A percentile compares a stretch with the other conserved stretches of the same genome.
Conservation (phyloP, 1,284 basidiomycete species). For the Gomphus sp. region DNA sequence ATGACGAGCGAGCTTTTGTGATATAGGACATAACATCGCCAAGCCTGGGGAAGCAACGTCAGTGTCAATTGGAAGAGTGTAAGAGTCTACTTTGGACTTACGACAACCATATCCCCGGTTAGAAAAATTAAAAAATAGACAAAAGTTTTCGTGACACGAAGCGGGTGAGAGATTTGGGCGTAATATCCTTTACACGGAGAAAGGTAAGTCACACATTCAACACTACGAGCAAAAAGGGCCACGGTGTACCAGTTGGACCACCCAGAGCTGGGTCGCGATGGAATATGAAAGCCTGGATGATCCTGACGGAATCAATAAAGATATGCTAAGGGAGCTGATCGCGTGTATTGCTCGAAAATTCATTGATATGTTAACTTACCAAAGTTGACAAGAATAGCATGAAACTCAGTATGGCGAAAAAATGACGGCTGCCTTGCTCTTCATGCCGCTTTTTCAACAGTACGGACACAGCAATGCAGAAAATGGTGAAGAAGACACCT, state of each 20-base stretch:
- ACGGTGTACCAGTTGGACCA: background rate
- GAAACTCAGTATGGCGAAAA: background rate
- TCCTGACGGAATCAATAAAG: background rate
- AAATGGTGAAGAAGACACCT: too few species aligned
- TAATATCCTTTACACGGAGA: background rate
- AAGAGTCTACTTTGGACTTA: background rate
- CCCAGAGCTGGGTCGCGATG: background rate
- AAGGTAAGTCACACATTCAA: background rate
- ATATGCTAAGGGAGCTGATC: background rate
- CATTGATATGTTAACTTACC: background rate
- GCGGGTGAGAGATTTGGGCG: background rate
- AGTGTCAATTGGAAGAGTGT: background rate
- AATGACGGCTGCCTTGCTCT: background rate
- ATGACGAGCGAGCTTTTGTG: background rate
- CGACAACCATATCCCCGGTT: background rate
- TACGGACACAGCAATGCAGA: too few species aligned
- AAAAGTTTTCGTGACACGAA: background rate
- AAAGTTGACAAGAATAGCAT: background rate
- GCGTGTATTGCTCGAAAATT: too few species aligned
- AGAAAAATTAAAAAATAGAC: background rate
- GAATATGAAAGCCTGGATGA: background rate
- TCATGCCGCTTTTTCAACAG: background rate
- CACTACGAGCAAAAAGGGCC: background rate
- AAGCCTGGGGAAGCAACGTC: background rate
- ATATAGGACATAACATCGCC: background rate